Conservation (phyloP, 2,329 filamentous ascomycete species). For the Penicillium sp. region DNA sequence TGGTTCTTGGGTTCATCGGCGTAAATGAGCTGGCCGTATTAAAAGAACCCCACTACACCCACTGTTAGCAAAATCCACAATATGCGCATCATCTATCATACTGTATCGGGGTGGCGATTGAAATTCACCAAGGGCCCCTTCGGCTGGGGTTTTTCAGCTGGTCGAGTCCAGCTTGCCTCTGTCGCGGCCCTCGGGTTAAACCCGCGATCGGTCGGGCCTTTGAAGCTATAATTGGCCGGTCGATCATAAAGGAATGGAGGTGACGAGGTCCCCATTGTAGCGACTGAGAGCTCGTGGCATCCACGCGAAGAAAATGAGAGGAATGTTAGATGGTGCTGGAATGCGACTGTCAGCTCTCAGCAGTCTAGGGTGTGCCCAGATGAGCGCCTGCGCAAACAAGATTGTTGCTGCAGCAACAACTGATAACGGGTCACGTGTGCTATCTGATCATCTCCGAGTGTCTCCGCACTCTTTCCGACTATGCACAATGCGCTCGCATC, state of each 20-base stretch:
- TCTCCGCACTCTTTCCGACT: constrained; percentile 2
- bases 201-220: constrained; percentile 52
- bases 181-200: constrained; percentile 89
- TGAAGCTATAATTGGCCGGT: constrained; percentile 55
- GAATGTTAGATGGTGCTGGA: constrained; percentile 27
- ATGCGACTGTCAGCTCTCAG: constrained; percentile 19
- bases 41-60: constrained; percentile 52
- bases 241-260: constrained; percentile 75
- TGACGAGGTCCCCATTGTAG: constrained; percentile 53
- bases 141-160: constrained; percentile 61
- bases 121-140: constrained; percentile 78
- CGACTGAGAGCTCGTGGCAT: constrained; percentile 29
- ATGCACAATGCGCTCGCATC: constrained; percentile 28
- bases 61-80: constrained; percentile 12
- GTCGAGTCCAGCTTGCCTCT: constrained; percentile 71
- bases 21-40: constrained; percentile 60
- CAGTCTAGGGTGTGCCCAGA: background rate
- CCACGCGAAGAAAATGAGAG: constrained; percentile 35
- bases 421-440: constrained; percentile 19
- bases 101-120: constrained; percentile 79
- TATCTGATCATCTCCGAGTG: constrained; percentile 3
- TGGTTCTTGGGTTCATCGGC: constrained; percentile 69
- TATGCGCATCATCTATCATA: constrained; percentile 46
- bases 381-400: constrained; percentile 16
- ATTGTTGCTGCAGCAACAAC: constrained; percentile 36